Evolutionary conservation across 2,329 filamentous ascomycete genomes (phyloP), one percentile per base, ranked within the genome.

Genomic region (Colletotrichum truncatum): DNA sequence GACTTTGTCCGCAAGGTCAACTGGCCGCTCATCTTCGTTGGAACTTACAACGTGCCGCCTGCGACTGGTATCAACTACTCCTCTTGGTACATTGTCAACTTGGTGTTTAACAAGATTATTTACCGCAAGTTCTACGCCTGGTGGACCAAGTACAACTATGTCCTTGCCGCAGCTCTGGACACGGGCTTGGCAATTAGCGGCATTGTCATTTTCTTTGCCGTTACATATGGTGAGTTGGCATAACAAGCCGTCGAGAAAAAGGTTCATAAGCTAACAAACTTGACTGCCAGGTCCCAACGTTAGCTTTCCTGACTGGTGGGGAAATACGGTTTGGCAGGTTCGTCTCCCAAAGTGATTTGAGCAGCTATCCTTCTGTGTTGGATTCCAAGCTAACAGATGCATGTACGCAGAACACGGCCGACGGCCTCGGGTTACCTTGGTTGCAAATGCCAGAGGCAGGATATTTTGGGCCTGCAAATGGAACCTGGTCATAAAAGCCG

Each of bases 61-160:
- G 86, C 86, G 0, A 87, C 86, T 0, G 82, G 84, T 0, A 81
- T 87, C 57, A 87, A 84, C 72, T 84, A 87, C 60, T 80, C 84
- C 32, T 76, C 82, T 39, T 88, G 84, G 84, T 83, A 82, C 11
- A 80, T 85, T 54, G 80, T 87, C 8, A 86, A 86, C 5, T 77
- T 83, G 48, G 48, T 85, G 61, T 88, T 87, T 78, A 87, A 88
- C 71, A 83, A 81, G 66, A 81, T 74, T 48, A 83, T 88, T 66
- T 81, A 81, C 53, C 75, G 81, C 62, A 77, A 78, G 57, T 86
- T 76, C 73, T 78, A 80, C 16, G 85, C 83, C 12, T 88, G 86
- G 86, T 88, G 86, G 86, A 81, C 70, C 67, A 72, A 71, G 69
- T 89, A 87, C 77, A 89, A 88, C 74, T 89, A 88, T 64, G 80